Evolutionary conservation across 805 yeast species (phyloP), one percentile per base, ranked within the genome.

Genomic region (Kazachstania martiniae): DNA sequence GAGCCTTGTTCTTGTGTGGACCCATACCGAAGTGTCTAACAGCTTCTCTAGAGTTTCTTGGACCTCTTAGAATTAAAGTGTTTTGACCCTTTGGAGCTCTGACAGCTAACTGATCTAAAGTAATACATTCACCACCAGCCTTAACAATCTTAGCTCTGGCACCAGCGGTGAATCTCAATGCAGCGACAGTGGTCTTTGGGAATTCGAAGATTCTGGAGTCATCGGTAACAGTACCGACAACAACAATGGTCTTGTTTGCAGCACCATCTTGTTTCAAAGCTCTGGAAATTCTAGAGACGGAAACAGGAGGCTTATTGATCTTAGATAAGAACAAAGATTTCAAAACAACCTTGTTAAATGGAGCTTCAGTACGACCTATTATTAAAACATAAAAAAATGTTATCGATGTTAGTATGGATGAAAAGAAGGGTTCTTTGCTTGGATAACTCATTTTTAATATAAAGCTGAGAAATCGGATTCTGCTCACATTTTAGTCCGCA

Each of bases 21-120:
- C 99, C 99, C 69, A 89, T 65, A 69, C 99, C 99, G 65, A 91
- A 91, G 82, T 91, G 97, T 77, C 96, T 85, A 60, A 85, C 97
- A 60, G 97, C 96, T 76, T 91, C 96, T 77, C 99, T 85, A 68
- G 94, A 63, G 72, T 73, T 77, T 83, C 96, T 86, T 72, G 97
- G 94, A 68, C 99, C 99, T 77, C 97, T 85, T 66, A 91, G 73
- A 61, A 89, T 71, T 67, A 91, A 71, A 55, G 98, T 91, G 95
- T 91, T 91, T 70, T 84, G 80, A 72, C 99, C 99, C 69, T 87
- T 86, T 70, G 98, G 98, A 66, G 97, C 89, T 72, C 94, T 87
- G 61, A 82, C 77, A 61, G 98, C 98, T 59, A 91, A 84, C 76
- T 91, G 96, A 70, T 91, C 98, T 58, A 91, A 78, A 65, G 98